phyloP scores from a whole-genome alignment of 768 basidiomycete species.

The Lentinula edodes region DNA sequence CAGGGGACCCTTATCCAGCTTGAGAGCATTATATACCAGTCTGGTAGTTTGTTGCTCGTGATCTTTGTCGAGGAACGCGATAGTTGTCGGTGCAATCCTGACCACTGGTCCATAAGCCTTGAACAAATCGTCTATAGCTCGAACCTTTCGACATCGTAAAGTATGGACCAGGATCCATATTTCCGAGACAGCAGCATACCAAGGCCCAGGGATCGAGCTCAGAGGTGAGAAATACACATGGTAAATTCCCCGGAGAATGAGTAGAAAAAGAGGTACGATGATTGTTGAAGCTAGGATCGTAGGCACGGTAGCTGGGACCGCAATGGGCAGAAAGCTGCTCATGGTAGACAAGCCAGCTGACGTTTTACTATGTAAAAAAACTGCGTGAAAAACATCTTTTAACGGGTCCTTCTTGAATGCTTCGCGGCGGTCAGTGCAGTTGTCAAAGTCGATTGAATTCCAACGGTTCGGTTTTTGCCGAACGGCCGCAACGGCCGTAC shows the following conservation, averaged over 20 bases:
- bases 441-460: no score
- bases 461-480: no score
- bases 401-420: no score
- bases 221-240: constrained; percentile 61
- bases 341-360: no score
- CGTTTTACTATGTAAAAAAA: no score
- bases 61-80: constrained; percentile 69
- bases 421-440: no score
- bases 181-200: constrained; percentile 73
- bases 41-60: constrained; percentile 37
- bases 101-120: constrained; percentile 74
- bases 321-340: not conserved
- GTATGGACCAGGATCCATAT: constrained; percentile 68
- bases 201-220: constrained; percentile 69
- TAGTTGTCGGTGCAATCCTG: constrained; percentile 72
- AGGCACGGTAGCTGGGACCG: not conserved
- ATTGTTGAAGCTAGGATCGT: constrained; percentile 8
- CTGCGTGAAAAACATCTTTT: no score
- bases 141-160: constrained; percentile 69
- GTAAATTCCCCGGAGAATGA: constrained; percentile 28
- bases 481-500: no score
- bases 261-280: constrained; percentile 10
- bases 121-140: constrained; percentile 61
- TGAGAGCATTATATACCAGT: constrained; percentile 68
- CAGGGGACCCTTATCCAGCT: constrained; percentile 76